phyloP scores from a whole-genome alignment of 441 rosid genomes.

The Corymbia calophylla region DNA sequence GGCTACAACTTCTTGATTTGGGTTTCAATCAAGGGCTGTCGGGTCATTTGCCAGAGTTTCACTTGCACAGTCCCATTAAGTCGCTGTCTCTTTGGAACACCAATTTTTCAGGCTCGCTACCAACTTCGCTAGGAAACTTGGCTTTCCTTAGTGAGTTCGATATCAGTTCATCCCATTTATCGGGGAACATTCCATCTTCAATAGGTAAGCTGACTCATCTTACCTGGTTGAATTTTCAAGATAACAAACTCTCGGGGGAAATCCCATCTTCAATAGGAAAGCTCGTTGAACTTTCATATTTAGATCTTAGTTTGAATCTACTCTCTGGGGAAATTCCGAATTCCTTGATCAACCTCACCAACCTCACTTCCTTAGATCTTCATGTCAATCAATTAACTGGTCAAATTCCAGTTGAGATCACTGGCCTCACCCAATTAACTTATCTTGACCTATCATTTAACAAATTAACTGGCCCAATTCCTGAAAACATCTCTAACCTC shows the following conservation, averaged over 20 bases:
- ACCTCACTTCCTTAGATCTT: fast-evolving
- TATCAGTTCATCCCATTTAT: background rate
- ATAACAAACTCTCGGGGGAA: background rate
- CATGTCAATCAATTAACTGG: fast-evolving
- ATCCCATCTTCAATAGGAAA: background rate
- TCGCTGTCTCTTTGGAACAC: background rate
- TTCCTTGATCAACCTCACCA: background rate
- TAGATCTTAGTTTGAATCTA: fast-evolving
- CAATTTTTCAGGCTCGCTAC: background rate
- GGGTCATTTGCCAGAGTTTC: constrained; percentile 4
- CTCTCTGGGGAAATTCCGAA: background rate
- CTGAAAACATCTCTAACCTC: background rate
- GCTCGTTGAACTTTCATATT: background rate
- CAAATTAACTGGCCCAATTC: fast-evolving
- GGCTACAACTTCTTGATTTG: background rate
- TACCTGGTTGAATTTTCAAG: fast-evolving
- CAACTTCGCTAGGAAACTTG: constrained; percentile 6
- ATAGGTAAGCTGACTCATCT: constrained; percentile 1
- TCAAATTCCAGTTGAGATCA: background rate
- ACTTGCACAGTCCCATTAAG: background rate
- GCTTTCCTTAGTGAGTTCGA: background rate
- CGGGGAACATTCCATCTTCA: background rate
- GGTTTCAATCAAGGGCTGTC: background rate
- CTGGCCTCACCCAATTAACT: fast-evolving
- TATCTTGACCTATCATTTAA: fast-evolving